Percentiles rank a stretch among this genome's conserved stretches.
These are phyloP conservation scores for Clavariopsis aquatica DNA, from an alignment of 495 filamentous ascomycete species.

Conservation along the genomic window DNA sequence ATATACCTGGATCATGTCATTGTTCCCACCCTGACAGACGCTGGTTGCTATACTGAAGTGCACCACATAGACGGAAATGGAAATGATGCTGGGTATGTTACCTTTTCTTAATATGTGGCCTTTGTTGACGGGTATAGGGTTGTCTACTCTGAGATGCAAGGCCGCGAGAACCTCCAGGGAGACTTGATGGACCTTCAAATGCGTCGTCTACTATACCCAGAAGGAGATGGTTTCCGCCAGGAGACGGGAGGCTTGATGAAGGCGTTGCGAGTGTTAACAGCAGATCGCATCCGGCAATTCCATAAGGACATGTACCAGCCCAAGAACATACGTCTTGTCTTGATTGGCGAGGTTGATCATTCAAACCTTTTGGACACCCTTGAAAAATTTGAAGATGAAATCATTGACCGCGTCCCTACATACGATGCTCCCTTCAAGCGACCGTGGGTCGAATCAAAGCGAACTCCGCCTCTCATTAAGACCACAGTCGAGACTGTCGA, in stretches of 20 bases:
- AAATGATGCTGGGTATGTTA: conserved; percentile 71
- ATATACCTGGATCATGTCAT: conserved; percentile 96
- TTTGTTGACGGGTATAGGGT: conserved; percentile 54
- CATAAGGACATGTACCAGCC: conserved; percentile 98
- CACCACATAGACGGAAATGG: conserved; percentile 91
- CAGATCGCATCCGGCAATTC: conserved; percentile 86
- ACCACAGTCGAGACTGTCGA: conserved; percentile 74
- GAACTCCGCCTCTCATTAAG: conserved; percentile 67
- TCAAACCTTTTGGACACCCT: conserved; percentile 73
- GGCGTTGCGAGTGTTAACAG: conserved; percentile 77
- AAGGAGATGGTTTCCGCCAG: conserved; percentile 88
- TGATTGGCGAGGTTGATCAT: conserved; percentile 89
- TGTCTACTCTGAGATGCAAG: conserved; percentile 99
- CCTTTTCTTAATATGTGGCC: conserved; percentile 1
- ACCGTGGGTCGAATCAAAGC: conserved; percentile 86
- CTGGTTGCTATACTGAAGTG: conserved; percentile 91
- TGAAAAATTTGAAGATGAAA: conserved; percentile 84
- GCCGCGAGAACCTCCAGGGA: conserved; percentile 74
- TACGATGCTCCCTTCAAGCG: conserved; percentile 75
- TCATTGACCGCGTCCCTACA: conserved; percentile 75
- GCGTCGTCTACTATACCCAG: conserved; percentile 78
- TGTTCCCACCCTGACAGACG: conserved; percentile 86
- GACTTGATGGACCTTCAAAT: conserved; percentile 84
- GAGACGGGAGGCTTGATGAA: conserved; percentile 98
- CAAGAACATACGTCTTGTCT: conserved; percentile 86